phyloP scores from a whole-genome alignment of 441 rosid species.

The Metrosideros polymorpha region DNA sequence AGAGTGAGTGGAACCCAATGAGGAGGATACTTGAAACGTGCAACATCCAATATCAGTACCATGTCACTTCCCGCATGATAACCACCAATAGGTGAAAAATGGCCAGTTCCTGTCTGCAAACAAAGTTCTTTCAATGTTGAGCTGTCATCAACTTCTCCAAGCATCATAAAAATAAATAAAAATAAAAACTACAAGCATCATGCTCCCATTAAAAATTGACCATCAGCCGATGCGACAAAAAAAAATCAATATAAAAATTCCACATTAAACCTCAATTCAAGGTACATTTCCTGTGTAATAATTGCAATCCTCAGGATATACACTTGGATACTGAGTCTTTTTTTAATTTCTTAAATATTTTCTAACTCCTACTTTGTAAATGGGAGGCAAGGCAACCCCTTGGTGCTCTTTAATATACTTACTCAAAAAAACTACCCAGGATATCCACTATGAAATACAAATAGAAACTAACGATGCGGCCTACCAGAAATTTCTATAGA shows the following conservation, averaged over 20 bases:
- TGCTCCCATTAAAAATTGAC: background rate
- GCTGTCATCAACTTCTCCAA: background rate
- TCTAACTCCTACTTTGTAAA: background rate
- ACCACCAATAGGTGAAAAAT: constrained; percentile 60
- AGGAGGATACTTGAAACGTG: constrained; percentile 54
- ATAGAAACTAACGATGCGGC: background rate
- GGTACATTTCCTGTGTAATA: background rate
- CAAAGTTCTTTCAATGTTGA: background rate
- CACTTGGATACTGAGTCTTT: background rate
- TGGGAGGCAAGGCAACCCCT: background rate
- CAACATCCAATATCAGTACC: constrained; percentile 56
- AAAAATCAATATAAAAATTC: background rate
- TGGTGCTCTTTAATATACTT: background rate
- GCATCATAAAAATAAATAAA: background rate
- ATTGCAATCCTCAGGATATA: background rate
- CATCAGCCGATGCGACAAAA: background rate
- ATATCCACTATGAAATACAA: background rate
- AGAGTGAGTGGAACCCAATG: constrained; percentile 56
- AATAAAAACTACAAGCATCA: background rate
- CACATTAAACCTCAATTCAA: background rate
- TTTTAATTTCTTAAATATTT: background rate
- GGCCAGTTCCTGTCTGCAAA: constrained; percentile 54
- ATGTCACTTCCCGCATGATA: constrained; percentile 44
- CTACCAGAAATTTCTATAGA: background rate
- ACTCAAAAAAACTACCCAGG: background rate